Conservation (phyloP, 2,329 filamentous ascomycete species). For the Metarhizium robertsii region DNA sequence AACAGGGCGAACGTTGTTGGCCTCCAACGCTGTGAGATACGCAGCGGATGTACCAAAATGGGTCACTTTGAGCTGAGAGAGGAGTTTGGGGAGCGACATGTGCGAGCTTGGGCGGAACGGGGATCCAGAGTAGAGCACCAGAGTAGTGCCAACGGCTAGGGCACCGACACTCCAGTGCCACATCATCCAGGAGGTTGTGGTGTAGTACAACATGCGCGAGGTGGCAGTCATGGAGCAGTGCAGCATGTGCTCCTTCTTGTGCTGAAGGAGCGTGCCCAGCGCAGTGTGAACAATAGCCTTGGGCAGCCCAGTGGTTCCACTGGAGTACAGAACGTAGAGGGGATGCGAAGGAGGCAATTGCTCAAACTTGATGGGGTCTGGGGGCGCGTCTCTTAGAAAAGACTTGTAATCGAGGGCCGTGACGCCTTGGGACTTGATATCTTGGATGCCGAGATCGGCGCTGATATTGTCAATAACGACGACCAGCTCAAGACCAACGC, state of each 20-base stretch:
- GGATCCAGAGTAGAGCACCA: conserved; percentile 86
- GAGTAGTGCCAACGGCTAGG: conserved; percentile 70
- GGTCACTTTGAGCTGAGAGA: conserved; percentile 72
- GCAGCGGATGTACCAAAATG: conserved; percentile 95
- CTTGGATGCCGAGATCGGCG: conserved; percentile 32
- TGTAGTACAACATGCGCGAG: conserved; percentile 84
- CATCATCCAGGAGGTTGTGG: conserved; percentile 98
- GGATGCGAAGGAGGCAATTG: conserved; percentile 79
- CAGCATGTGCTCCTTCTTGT: conserved; percentile 91
- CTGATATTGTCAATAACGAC: conserved; percentile 64
- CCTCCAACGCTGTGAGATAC: conserved; percentile 84
- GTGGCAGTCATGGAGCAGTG: conserved; percentile 70
- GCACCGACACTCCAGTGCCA: conserved; percentile 95
- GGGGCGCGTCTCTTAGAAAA: conserved; percentile 33
- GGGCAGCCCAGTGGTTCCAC: conserved; percentile 76
- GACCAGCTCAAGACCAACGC: conserved; percentile 54
- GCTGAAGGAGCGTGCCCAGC: conserved; percentile 82
- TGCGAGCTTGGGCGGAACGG: conserved; percentile 76
- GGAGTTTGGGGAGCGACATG: conserved; percentile 71
- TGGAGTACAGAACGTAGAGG: conserved; percentile 88
- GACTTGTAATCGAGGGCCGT: conserved; percentile 33
- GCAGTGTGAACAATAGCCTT: conserved; percentile 94
- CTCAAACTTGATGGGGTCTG: conserved; percentile 52
- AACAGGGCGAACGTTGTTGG: conserved; percentile 54
- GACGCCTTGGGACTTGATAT: conserved; percentile 29